Base-by-base conservation (phyloP, 2,329 filamentous ascomycete genomes). In the Aspergillus quadricinctus region DNA sequence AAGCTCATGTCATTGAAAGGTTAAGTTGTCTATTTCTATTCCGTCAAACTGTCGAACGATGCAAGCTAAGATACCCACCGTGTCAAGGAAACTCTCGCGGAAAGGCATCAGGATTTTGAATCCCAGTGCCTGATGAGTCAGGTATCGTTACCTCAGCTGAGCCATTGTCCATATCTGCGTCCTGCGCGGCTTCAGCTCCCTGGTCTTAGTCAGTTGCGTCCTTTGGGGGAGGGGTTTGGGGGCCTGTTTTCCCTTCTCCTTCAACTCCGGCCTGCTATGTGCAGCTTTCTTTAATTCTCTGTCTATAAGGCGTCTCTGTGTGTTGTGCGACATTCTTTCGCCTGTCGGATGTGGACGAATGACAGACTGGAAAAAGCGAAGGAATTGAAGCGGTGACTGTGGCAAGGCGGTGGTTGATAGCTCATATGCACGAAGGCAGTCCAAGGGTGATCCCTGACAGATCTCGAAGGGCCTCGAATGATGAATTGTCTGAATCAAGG, bases 401-500 rank as follows among this genome's bases (percentile, higher is more conserved):
- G 10, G 19, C n/a, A 10, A 35, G 17, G 19, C 46, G 48, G 50
- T 40, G 58, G 54, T 60, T 43, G 55, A 57, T 56, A 52, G 52
- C 59, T 63, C 61, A 58, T 49, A 63, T 63, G 61, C 59, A 58
- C 48, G 51, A 58, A 48, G 51, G 23, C 14, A 29, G 31, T 50
- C 35, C 59, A 52, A 48, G 61, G 57, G 55, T 61, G 48, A 55
- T 55, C 57, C 59, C 52, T 40, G 55, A 28, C 48, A 51, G 43
- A 54, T 52, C 35, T 43, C 48, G 50, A 43, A 21, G 19, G 40
- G 21, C 40, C 40, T 43, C 40, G 40, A 43, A 43, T 43, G 19
- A 23, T 19, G 14, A 37, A 17, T 37, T 17, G 31, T 17, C n/a
- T 3, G 40, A 43, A 43, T 43, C 40, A 43, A 43, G 40, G 40